Evolutionary conservation across 2,329 filamentous ascomycete species (phyloP), one percentile per base, ranked within the genome.

Genomic region (Alternaria consortialis): DNA sequence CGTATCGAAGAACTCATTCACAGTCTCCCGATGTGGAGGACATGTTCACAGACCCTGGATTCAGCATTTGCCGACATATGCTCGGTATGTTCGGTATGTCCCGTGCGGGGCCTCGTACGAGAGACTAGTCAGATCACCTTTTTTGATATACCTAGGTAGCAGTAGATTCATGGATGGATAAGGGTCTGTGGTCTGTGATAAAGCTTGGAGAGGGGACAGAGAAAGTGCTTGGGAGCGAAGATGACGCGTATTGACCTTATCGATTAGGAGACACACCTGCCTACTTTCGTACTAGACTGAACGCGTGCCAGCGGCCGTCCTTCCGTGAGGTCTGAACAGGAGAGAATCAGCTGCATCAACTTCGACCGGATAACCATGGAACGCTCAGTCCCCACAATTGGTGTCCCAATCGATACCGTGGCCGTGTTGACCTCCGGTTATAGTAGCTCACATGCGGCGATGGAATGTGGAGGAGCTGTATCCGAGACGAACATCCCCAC

Each of bases 401-500:
- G 23, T 46, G 4, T 20, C 23, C 9, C 25, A 17, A 29, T 15
- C 7, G 12, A 37, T 29, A 7, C 23, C 13, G 15, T 47, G 39
- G 36, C 27, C 36, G n/a, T 60, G 50, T 64, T 40, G 39, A 25
- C n/a, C 23, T 47, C 36, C 17, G 46, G 23, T 25, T 42, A 44
- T 34, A 47, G 43, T 34, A 36, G 25, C 58, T 29, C 12, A 29
- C 12, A 12, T 31, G 36, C 17, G 31, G 43, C 32, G 43, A 23
- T 43, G 63, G 63, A 58, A 67, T 64, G 65, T 65, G 65, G 65
- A 51, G 65, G 60, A 44, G 20, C 20, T 8, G 25, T 25, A 23
- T 65, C 62, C 62, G 62, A 63, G 39, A 42, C 29, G 31, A 15
- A 31, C 8, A 60, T 25, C 17, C 36, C 32, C 17, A 46, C 37